Evolutionary conservation across 1,139 yeast species (phyloP).

Genomic region (Ashbya aceris): DNA sequence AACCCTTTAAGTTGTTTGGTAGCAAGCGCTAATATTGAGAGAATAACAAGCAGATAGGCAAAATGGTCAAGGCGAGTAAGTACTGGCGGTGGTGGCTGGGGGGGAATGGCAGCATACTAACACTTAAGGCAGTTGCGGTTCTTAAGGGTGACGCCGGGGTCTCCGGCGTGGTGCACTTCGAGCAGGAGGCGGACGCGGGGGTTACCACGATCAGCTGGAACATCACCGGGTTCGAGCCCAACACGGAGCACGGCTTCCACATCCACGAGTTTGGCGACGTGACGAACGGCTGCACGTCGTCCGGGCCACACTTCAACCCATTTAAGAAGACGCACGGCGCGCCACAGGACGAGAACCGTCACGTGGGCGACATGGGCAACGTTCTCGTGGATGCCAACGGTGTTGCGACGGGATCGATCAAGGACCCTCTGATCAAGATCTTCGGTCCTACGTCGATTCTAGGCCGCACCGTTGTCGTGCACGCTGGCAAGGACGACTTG

Average conservation of each 20-base stretch:
- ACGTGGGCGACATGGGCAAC: constrained; percentile 97
- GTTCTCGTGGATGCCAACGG: constrained; percentile 78
- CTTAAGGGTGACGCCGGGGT: constrained; percentile 91
- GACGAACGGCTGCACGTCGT: constrained; percentile 97
- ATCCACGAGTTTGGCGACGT: constrained; percentile 96
- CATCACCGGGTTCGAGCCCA: constrained; percentile 76
- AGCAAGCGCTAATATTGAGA: no score
- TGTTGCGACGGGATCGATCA: constrained; percentile 79
- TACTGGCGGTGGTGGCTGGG: neutral
- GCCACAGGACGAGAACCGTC: constrained; percentile 82
- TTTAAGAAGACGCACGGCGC: constrained; percentile 87
- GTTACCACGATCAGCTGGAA: constrained; percentile 86
- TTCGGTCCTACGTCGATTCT: constrained; percentile 77
- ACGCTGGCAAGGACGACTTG: constrained; percentile 89
- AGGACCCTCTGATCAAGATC: constrained; percentile 68
- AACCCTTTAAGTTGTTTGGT: no score
- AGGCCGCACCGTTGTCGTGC: constrained; percentile 95
- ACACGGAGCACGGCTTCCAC: constrained; percentile 94
- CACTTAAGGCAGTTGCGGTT: constrained; percentile 61
- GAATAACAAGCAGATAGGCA: neutral
- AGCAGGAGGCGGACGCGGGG: constrained; percentile 66
- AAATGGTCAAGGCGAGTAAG: constrained; percentile 11
- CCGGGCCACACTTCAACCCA: constrained; percentile 99
- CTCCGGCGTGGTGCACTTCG: constrained; percentile 75
- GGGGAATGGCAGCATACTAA: no score